Evolutionary conservation across 441 rosid species (phyloP), one percentile per base, ranked within the genome.

Genomic region (Iberis amara): DNA sequence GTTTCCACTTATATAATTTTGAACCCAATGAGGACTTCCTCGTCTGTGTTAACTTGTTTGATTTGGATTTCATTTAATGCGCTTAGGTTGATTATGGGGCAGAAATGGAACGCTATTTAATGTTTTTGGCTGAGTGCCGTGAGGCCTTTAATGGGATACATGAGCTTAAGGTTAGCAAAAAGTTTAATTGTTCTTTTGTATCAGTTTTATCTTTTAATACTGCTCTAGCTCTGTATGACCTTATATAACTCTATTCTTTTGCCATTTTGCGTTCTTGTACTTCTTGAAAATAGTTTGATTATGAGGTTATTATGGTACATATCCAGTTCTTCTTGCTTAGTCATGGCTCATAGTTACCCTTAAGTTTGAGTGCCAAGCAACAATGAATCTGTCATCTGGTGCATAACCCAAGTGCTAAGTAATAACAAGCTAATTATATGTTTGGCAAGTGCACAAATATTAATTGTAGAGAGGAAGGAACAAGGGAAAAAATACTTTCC

Each of bases 91-190:
- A 85, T 74, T 81, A 74, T 64, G 89, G 86, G 49, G 61, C 60
- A 55, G 83, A 74, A 41, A 62, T 73, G 73, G 95, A 85, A 71
- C 76, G 39, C 9, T 88, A 90, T 52, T 64, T 90, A 66, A 64
- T 74, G 61, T 90, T 87, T 75, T 78, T 90, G 61, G 82, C 76
- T 37, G 89, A 85, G 76, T 82, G 98, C 39, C 95, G 98, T 57
- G 85, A 75, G 61, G 86, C 88, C 44, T 79, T 90, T 59, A 77
- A 71, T 47, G 67, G 76, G 80, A 66, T 76, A 63, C 68, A 69
- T 66, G 90, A 79, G 59, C 78, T 85, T 47, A 81, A 78, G 92
- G 98, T 89, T 48, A 66, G 74, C 36, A 46, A 46, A 53, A 13
- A 3, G 40, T 43, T 28, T 49, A 4, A 28, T 7, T 65, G 6